These are phyloP conservation scores for Inonotus obliquus DNA, from an alignment of 1,284 basidiomycete species.

Conservation along the genomic window DNA sequence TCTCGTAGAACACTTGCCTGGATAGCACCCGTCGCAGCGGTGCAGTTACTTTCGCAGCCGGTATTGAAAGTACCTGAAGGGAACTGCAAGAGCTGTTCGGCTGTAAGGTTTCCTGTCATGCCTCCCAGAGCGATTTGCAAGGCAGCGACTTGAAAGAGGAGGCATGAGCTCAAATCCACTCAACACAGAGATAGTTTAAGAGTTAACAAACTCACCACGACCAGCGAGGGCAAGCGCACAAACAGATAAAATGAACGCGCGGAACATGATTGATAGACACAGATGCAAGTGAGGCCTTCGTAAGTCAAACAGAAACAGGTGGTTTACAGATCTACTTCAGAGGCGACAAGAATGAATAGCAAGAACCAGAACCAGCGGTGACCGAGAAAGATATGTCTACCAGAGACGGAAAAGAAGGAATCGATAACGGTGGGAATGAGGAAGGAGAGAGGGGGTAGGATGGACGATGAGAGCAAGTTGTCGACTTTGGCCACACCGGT, in stretches of 20 bases:
- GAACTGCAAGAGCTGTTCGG: conserved; percentile 42
- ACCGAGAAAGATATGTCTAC: conserved; percentile 8
- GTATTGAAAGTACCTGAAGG: conserved; percentile 27
- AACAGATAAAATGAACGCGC: conserved; percentile 27
- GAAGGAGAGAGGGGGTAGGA: conserved; percentile 1
- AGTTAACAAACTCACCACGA: conserved; percentile 39
- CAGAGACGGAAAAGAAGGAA: conserved; percentile 15
- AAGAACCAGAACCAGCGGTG: not conserved
- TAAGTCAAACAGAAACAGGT: not conserved
- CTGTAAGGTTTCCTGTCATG: conserved; percentile 35
- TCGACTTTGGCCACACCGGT: not conserved
- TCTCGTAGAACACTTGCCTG: conserved; percentile 30
- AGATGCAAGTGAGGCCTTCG: not conserved
- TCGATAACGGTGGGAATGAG: too few species aligned
- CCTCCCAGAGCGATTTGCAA: conserved; percentile 34
- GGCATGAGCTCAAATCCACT: not conserved
- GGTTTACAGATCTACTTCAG: not conserved
- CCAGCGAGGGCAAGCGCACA: conserved; percentile 39
- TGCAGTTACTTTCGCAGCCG: conserved; percentile 45
- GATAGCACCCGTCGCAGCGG: conserved; percentile 33
- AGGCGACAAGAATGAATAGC: not conserved
- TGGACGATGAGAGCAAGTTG: conserved; percentile 3
- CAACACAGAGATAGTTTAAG: not conserved
- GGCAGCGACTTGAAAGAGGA: not conserved
- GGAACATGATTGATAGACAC: conserved; percentile 11